phyloP scores from a whole-genome alignment of 345 rosid genomes.

The Pistacia vera region DNA sequence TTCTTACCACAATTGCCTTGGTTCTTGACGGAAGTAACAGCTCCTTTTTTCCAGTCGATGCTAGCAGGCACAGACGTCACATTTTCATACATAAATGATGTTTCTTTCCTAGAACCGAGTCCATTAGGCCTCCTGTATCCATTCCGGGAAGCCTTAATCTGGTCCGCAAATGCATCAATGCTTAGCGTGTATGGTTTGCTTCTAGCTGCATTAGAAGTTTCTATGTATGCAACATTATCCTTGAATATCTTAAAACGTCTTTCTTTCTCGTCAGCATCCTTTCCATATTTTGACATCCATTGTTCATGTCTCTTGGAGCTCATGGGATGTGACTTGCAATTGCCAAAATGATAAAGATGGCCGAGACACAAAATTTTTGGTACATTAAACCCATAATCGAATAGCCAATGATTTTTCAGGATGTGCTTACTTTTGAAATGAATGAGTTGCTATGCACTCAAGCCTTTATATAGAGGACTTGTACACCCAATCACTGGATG shows the following conservation, averaged over 20 bases:
- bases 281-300: conserved; percentile 34
- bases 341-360: conserved; percentile 13
- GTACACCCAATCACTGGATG: background rate
- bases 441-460: background rate
- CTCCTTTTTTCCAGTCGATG: conserved; percentile 54
- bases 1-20: conserved; percentile 48
- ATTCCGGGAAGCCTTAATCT: conserved; percentile 35
- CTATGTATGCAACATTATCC: conserved; percentile 21
- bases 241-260: conserved; percentile 32
- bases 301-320: conserved; percentile 31
- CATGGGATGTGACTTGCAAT: conserved; percentile 7
- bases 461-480: conserved; percentile 16
- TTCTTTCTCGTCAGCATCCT: conserved; percentile 22
- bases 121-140: conserved; percentile 32
- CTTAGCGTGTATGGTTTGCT: conserved; percentile 42
- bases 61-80: conserved; percentile 31
- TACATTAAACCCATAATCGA: conserved; percentile 8
- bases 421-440: background rate
- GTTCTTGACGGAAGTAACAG: conserved; percentile 44
- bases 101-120: background rate
- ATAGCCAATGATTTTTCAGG: background rate
- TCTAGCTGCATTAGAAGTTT: conserved; percentile 27
- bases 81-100: conserved; percentile 37
- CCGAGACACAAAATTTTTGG: background rate
- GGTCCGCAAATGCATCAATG: conserved; percentile 46